Conservation (phyloP, 2,329 filamentous ascomycete genomes). For the Fusarium luffae region DNA sequence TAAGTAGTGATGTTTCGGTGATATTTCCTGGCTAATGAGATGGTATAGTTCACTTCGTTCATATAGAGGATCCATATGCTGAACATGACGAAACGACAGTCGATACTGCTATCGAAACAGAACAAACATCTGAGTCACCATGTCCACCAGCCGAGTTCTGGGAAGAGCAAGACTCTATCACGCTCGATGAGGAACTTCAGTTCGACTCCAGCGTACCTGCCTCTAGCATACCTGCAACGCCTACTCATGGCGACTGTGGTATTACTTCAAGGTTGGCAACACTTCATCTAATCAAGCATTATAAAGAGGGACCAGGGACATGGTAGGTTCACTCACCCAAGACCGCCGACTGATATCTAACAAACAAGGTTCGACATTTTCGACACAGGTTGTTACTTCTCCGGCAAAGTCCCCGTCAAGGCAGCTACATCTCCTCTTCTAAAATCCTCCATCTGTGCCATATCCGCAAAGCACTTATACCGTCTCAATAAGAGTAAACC, state of each 20-base stretch:
- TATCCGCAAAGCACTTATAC: conserved; percentile 37
- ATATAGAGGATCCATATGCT: conserved; percentile 20
- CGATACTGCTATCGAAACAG: background rate
- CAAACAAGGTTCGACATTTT: conserved; percentile 38
- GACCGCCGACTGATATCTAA: background rate
- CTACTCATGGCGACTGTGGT: background rate
- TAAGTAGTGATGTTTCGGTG: background rate
- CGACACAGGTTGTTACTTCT: conserved; percentile 41
- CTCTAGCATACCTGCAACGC: rapidly evolving
- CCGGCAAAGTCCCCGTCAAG: conserved; percentile 39
- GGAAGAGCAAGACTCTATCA: background rate
- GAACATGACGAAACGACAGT: background rate
- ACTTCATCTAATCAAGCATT: conserved; percentile 30
- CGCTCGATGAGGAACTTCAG: rapidly evolving
- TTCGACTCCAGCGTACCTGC: rapidly evolving
- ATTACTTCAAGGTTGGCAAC: conserved; percentile 1
- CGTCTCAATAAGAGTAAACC: background rate
- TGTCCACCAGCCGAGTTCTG: rapidly evolving
- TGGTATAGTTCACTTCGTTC: conserved; percentile 20
- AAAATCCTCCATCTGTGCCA: conserved; percentile 38
- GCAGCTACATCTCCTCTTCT: conserved; percentile 30
- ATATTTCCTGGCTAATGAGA: rapidly evolving
- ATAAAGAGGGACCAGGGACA: conserved; percentile 37
- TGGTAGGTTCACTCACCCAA: conserved; percentile 7
- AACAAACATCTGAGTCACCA: background rate